Evolutionary conservation across 2,329 filamentous ascomycete species (phyloP), one percentile per base, ranked within the genome.

Genomic region (Trichoderma atroviride): DNA sequence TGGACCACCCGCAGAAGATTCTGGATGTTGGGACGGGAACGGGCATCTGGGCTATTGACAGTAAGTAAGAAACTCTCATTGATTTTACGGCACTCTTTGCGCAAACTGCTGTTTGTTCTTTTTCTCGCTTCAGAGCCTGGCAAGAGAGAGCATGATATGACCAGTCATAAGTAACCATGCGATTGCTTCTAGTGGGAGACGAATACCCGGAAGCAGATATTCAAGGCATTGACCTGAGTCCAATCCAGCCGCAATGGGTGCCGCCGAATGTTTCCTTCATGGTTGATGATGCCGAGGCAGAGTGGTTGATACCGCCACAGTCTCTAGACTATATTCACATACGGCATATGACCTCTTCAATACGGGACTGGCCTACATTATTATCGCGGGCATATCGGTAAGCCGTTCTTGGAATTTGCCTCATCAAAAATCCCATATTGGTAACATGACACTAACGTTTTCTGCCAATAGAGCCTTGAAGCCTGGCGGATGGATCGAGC

Each of bases 401-500:
- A 22, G 67, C 40, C n/a, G 9, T n/a, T 24, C 1, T 4, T 24
- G 16, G 7, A 19, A 10, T 29, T 37, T 14, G 19, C 19, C 31
- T 43, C 24, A 50, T 60, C 31, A 1, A 10, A 14, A 35, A 14
- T 5, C 13, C 11, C 11, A 35, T 35, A 35, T 5, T 11, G 14
- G 14, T 7, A 43, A 9, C 40, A 7, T 10, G 19, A 19, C 7
- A 35, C 60, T 60, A 1, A 14, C 3, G 11, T 16, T 43, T 31
- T 57, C 7, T n/a, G 4, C 1, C 50, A 56, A n/a, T 60, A 75
- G 74, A 6, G 64, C 62, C 2, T 70, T 83, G 0, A 78, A 78
- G 35, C 83, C 84, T 0, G 83, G 84, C 24, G 83, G 83, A 40
- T 84, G 82, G 78, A 77, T 85, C 31, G 83, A 85, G 69, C 76